Conservation (phyloP, 805 yeast genomes). For the Lipomyces yamadae region DNA sequence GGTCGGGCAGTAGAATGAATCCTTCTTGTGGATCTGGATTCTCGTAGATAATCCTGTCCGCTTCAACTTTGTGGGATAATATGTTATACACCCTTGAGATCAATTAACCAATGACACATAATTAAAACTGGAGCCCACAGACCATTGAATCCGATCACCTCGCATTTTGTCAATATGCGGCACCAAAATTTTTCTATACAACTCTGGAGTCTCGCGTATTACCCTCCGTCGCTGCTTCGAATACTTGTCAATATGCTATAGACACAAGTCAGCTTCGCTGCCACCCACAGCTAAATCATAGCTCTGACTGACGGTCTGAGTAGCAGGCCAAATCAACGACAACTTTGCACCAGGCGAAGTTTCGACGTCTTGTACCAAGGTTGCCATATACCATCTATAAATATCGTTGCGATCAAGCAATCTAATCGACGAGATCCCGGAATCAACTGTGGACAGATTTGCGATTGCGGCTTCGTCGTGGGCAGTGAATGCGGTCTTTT, state of each 20-base stretch:
- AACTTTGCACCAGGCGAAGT: slow-evolving; percentile 66
- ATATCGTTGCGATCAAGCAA: slow-evolving; percentile 75
- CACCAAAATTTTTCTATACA: slow-evolving; percentile 62
- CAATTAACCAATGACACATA: not conserved
- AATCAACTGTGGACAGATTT: not conserved
- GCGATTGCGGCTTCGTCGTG: slow-evolving; percentile 25
- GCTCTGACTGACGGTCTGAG: slow-evolving; percentile 51
- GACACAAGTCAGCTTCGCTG: not conserved
- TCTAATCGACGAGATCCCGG: slow-evolving; percentile 37
- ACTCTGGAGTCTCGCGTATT: slow-evolving; percentile 79
- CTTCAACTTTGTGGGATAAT: slow-evolving; percentile 77
- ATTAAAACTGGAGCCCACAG: not conserved
- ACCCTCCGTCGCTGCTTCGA: slow-evolving; percentile 63
- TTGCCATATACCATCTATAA: slow-evolving; percentile 77
- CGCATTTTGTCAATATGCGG: slow-evolving; percentile 80
- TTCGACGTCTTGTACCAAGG: slow-evolving; percentile 52
- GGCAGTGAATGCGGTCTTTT: slow-evolving; percentile 65
- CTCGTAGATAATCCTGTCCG: slow-evolving; percentile 75
- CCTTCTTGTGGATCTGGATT: slow-evolving; percentile 61
- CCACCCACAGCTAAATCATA: not conserved
- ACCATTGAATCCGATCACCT: slow-evolving; percentile 82
- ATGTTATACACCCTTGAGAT: slow-evolving; percentile 67
- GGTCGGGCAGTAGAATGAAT: slow-evolving; percentile 84
- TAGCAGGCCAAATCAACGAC: slow-evolving; percentile 86
- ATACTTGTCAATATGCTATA: slow-evolving; percentile 74